phyloP scores from a whole-genome alignment of 2,329 filamentous ascomycete species.

The Epichloe elymi region DNA sequence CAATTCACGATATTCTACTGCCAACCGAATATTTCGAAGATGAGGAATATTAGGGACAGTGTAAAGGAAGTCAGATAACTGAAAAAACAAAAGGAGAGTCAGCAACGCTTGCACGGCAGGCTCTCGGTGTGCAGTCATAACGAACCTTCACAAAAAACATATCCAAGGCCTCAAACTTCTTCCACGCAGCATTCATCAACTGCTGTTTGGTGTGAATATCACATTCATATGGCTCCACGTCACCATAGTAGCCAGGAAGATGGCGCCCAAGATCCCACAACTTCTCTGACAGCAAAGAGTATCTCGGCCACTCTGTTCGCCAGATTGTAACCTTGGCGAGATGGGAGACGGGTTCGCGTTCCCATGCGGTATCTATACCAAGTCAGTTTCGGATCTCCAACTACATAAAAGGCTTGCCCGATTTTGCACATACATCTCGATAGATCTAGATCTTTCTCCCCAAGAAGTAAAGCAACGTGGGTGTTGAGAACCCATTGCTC shows the following conservation, averaged over 20 bases:
- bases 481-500: slow-evolving; percentile 56
- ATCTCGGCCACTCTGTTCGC: slow-evolving; percentile 43
- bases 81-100: neutral
- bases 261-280: slow-evolving; percentile 40
- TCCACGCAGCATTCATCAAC: slow-evolving; percentile 36
- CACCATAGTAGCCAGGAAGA: slow-evolving; percentile 37
- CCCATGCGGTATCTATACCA: slow-evolving; percentile 44
- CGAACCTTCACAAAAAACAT: slow-evolving; percentile 55
- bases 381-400: neutral
- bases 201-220: slow-evolving; percentile 29
- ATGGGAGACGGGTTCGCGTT: slow-evolving; percentile 36
- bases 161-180: slow-evolving; percentile 42
- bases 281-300: slow-evolving; percentile 36
- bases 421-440: slow-evolving; percentile 35
- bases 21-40: slow-evolving; percentile 40
- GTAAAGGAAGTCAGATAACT: slow-evolving; percentile 50
- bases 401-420: neutral
- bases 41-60: slow-evolving; percentile 45
- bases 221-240: slow-evolving; percentile 30
- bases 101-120: slow-evolving; percentile 4
- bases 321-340: slow-evolving; percentile 47
- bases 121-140: neutral
- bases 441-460: slow-evolving; percentile 49
- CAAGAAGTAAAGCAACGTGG: slow-evolving; percentile 48
- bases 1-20: slow-evolving; percentile 47